These are phyloP conservation scores for Nitzschia inconspicua DNA, from an alignment of 108 stramenopile species.

Conservation along the genomic window DNA sequence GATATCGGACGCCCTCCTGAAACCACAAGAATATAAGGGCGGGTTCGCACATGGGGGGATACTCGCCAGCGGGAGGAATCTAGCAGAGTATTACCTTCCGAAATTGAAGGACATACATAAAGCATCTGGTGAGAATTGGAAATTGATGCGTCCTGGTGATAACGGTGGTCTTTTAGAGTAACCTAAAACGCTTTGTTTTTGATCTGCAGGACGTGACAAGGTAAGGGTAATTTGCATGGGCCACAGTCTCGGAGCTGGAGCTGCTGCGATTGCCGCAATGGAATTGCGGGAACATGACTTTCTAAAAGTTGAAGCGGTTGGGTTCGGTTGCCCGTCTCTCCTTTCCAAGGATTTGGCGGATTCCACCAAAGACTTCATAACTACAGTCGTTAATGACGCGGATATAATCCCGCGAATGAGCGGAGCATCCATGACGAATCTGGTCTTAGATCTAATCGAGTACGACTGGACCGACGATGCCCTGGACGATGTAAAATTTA, in stretches of 20 bases:
- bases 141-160: background rate
- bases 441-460: constrained; percentile 48
- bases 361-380: constrained; percentile 57
- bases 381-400: constrained; percentile 68
- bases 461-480: constrained; percentile 56
- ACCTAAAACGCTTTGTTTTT: background rate
- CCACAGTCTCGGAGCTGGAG: constrained; percentile 78
- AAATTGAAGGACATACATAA: constrained; percentile 46
- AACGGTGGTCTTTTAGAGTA: background rate
- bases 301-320: constrained; percentile 53
- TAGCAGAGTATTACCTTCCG: constrained; percentile 57
- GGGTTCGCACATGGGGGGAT: constrained; percentile 80
- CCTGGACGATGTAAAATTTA: constrained; percentile 25
- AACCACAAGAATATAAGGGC: constrained; percentile 57
- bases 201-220: constrained; percentile 37
- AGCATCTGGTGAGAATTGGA: constrained; percentile 9
- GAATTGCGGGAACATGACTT: constrained; percentile 51
- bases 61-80: constrained; percentile 49
- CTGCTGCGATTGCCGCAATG: constrained; percentile 78
- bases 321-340: constrained; percentile 79
- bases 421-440: constrained; percentile 55
- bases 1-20: constrained; percentile 66
- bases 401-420: constrained; percentile 80
- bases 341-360: constrained; percentile 56
- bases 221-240: constrained; percentile 62